A percentile compares a stretch with the other conserved stretches of the same genome.
Conservation (phyloP, 129 eudicot genomes). For the Dittrichia graveolens region DNA sequence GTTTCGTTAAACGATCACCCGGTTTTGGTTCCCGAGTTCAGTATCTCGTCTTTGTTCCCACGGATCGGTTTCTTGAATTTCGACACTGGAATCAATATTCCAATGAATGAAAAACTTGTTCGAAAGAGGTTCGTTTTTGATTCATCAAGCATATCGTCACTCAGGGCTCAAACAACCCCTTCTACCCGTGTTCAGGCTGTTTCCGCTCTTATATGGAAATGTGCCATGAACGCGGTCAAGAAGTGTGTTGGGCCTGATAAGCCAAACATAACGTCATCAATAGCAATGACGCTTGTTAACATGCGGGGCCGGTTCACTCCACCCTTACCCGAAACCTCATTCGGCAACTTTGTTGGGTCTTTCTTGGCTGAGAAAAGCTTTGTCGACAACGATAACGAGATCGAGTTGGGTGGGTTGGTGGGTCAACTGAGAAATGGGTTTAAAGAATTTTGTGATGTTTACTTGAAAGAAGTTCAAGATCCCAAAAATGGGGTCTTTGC, state of each 20-base stretch:
- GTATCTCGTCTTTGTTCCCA: conserved; percentile 18
- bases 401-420: conserved; percentile 22
- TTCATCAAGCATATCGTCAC: conserved; percentile 23
- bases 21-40: conserved; percentile 20
- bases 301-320: conserved; percentile 35
- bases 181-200: conserved; percentile 40
- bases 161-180: conserved; percentile 21
- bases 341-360: conserved; percentile 38
- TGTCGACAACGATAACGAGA: neutral
- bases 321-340: conserved; percentile 32
- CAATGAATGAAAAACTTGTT: conserved; percentile 9
- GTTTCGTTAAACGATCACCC: conserved; percentile 7
- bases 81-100: conserved; percentile 24
- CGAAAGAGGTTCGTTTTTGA: conserved; percentile 33
- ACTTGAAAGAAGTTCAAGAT: conserved; percentile 25
- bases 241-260: neutral
- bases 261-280: conserved; percentile 9
- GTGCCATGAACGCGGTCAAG: conserved; percentile 32
- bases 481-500: conserved; percentile 19
- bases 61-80: conserved; percentile 17
- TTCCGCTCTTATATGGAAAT: conserved; percentile 30
- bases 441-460: conserved; percentile 31
- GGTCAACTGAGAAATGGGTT: conserved; percentile 27
- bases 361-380: conserved; percentile 21
- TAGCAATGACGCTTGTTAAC: conserved; percentile 30